Evolutionary conservation across 495 filamentous ascomycete species (phyloP).

Genomic region (Articulospora tetracladia): DNA sequence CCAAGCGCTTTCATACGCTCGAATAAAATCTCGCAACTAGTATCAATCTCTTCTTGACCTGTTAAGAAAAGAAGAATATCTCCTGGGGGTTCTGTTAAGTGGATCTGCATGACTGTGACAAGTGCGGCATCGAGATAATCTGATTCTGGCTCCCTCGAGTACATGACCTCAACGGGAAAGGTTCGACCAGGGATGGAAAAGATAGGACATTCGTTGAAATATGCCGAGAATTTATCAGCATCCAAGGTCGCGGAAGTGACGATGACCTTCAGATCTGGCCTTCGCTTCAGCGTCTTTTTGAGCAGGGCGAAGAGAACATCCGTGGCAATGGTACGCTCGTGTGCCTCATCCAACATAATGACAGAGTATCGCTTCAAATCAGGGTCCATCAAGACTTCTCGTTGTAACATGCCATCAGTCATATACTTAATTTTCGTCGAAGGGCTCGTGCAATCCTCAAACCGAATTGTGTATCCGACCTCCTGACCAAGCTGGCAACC

Average conservation of each 20-base stretch:
- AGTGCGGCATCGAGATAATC: constrained; percentile 97
- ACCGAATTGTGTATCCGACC: constrained; percentile 96
- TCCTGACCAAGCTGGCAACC: constrained; percentile 87
- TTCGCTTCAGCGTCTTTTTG: constrained; percentile 85
- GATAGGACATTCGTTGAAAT: constrained; percentile 92
- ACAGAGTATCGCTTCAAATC: constrained; percentile 84
- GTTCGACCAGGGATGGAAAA: constrained; percentile 95
- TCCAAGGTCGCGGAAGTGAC: constrained; percentile 95
- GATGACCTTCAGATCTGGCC: constrained; percentile 88
- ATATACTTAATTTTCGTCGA: constrained; percentile 98
- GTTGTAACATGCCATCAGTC: constrained; percentile 97
- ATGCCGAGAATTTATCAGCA: constrained; percentile 94
- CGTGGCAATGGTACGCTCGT: constrained; percentile 94
- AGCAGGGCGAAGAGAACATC: constrained; percentile 92
- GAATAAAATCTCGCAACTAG: constrained; percentile 83
- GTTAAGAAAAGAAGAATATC: constrained; percentile 97
- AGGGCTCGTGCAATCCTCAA: constrained; percentile 89
- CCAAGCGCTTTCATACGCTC: constrained; percentile 97
- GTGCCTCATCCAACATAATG: constrained; percentile 98
- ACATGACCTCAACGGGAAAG: constrained; percentile 92
- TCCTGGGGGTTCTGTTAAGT: constrained; percentile 83
- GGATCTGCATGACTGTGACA: constrained; percentile 96
- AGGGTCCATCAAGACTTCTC: constrained; percentile 90
- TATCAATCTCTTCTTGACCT: constrained; percentile 97
- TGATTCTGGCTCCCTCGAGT: constrained; percentile 87